phyloP scores from a whole-genome alignment of 129 eudicot species.

The Kitagawia praeruptora region DNA sequence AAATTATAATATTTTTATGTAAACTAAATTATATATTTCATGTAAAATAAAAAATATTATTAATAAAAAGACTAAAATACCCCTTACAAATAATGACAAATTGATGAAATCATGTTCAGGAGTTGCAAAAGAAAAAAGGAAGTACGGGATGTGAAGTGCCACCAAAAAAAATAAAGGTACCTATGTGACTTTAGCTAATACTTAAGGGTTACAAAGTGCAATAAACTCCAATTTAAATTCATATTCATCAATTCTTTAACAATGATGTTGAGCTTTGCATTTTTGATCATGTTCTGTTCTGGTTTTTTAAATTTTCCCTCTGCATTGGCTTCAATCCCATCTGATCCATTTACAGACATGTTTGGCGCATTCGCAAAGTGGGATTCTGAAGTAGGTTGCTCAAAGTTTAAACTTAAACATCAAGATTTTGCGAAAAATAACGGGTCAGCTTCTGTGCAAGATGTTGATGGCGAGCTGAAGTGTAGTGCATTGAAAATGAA shows the following conservation, averaged over 20 bases:
- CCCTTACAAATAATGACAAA: too few relatives aligned
- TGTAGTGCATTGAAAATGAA: slow-evolving; percentile 66
- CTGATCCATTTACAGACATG: slow-evolving; percentile 29
- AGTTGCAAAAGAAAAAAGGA: too few relatives aligned
- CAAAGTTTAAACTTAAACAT: slow-evolving; percentile 36
- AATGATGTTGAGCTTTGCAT: slow-evolving; percentile 39
- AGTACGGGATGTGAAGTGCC: too few relatives aligned
- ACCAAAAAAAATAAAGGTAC: too few relatives aligned
- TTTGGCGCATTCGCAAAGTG: slow-evolving; percentile 52
- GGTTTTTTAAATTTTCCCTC: slow-evolving; percentile 55
- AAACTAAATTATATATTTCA: too few relatives aligned
- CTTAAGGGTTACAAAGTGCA: too few relatives aligned
- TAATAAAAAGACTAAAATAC: too few relatives aligned
- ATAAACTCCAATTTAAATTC: slow-evolving; percentile 20
- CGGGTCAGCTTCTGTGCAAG: slow-evolving; percentile 49
- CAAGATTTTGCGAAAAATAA: slow-evolving; percentile 19
- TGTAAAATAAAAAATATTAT: too few relatives aligned
- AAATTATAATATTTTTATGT: too few relatives aligned
- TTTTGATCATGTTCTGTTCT: slow-evolving; percentile 45
- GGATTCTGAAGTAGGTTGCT: slow-evolving; percentile 90
- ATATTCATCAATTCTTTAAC: slow-evolving; percentile 49
- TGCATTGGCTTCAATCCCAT: slow-evolving; percentile 23
- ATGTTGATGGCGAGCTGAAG: slow-evolving; percentile 31
- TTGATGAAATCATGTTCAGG: too few relatives aligned
- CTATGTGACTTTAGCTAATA: too few relatives aligned